These are phyloP conservation scores for Phellinidium pouzarii DNA, from an alignment of 1,284 basidiomycete species.

Conservation along the genomic window DNA sequence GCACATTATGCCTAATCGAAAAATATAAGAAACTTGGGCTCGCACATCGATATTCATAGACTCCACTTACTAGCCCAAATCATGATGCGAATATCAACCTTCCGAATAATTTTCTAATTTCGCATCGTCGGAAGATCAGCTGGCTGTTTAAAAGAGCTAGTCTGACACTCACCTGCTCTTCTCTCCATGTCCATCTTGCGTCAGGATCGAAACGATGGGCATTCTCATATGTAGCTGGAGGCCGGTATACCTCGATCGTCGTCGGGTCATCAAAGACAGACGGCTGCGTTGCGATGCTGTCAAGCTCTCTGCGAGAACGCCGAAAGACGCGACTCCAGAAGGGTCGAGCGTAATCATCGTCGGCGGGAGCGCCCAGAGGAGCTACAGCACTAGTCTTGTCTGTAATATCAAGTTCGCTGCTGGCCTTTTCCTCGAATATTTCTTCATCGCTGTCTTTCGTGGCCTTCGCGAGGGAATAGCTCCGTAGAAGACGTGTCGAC, in stretches of 20 bases:
- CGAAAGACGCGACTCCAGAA: conserved; percentile 25
- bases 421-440: conserved; percentile 23
- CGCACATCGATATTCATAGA: background rate
- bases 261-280: conserved; percentile 30
- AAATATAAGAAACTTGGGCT: background rate
- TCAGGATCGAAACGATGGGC: conserved; percentile 28
- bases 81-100: conserved; percentile 29
- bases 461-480: conserved; percentile 21
- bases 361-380: conserved; percentile 28
- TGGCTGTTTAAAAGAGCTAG: too few species aligned
- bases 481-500: background rate
- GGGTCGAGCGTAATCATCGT: conserved; percentile 20
- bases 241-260: conserved; percentile 20
- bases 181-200: conserved; percentile 34
- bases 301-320: conserved; percentile 18
- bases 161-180: conserved; percentile 26
- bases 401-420: conserved; percentile 9
- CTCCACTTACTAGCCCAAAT: conserved; percentile 25
- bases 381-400: conserved; percentile 15
- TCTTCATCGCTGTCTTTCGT: conserved; percentile 19
- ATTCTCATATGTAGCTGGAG: conserved; percentile 25
- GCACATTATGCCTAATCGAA: conserved; percentile 11
- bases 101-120: conserved; percentile 22
- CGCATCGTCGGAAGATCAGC: background rate
- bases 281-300: conserved; percentile 29